These are phyloP conservation scores for Entophlyctis luteolus DNA, from an alignment of 192 early-diverging fungal species.

Conservation along the genomic window DNA sequence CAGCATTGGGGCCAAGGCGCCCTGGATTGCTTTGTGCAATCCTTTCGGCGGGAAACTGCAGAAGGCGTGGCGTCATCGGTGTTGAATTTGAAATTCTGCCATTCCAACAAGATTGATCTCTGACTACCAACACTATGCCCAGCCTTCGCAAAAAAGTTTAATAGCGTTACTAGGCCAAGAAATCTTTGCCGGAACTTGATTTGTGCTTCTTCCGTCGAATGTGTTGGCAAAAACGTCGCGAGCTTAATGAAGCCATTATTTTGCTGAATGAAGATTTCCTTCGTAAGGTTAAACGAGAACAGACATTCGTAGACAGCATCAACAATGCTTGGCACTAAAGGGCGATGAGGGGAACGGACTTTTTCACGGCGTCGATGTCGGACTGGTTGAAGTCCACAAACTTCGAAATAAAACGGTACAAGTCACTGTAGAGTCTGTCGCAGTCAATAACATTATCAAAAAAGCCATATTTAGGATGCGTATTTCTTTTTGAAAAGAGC, in stretches of 20 bases:
- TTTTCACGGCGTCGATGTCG: conserved; percentile 67
- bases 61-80: too few relatives aligned
- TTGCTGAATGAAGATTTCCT: conserved; percentile 58
- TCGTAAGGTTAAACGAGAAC: conserved; percentile 70
- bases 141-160: too few relatives aligned
- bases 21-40: background rate
- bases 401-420: conserved; percentile 72
- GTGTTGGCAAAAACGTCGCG: conserved; percentile 33
- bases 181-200: conserved; percentile 75
- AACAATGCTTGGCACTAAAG: conserved; percentile 68
- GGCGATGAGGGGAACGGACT: conserved; percentile 59
- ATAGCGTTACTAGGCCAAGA: too few relatives aligned
- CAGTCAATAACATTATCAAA: conserved; percentile 56
- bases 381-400: conserved; percentile 69
- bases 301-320: conserved; percentile 74
- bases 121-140: too few relatives aligned
- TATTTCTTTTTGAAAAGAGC: too few relatives aligned
- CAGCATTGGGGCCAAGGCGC: conserved; percentile 7
- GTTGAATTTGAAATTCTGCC: too few relatives aligned
- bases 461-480: too few relatives aligned
- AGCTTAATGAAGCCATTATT: conserved; percentile 59
- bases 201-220: conserved; percentile 61
- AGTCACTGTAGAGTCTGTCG: conserved; percentile 64
- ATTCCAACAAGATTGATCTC: too few relatives aligned
- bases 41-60: background rate